Evolutionary conservation across 73 alveolate genomes (phyloP), one percentile per base, ranked within the genome.

Genomic region (Paramecium biaurelia): DNA sequence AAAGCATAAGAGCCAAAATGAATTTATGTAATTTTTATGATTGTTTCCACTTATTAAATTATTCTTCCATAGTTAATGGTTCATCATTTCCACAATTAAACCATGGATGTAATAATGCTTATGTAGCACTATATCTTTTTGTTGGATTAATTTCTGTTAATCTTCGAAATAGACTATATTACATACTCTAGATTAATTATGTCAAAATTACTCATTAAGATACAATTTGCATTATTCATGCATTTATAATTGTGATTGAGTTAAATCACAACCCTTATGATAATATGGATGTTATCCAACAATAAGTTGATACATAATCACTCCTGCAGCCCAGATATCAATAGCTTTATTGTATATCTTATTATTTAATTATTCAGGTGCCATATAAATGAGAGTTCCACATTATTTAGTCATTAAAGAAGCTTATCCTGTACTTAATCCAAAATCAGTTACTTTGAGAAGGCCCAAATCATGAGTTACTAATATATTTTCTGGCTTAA

Each of bases 51-150:
- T 28, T 14, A 8, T 12, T 1, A 43, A 89, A 63, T 68, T 57
- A 9, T 34, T 89, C 94, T 9, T 67, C 70, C 94, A 89, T 89
- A 8, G 58, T 70, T 11, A 70, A 43, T 6, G 94, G 94, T 30
- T 89, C 92, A 35, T 68, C 76, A 47, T 35, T 37, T 5, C 74
- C 57, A 7, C 42, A 21, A 21, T 95, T 93, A 57, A 95, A 85
- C 98, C 98, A 95, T 47, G 98, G 98, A 68, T 95, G 98, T 43
- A 42, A 63, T 18, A 95, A 85, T 6, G 95, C 96, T 58, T 89
- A 49, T 38, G 95, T 93, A 2, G 96, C 97, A 85, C 92, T 92
- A 82, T 93, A 95, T 76, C 98, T 89, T 68, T 92, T 86, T 6
- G 96, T 72, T 53, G 97, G 97, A 49, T 95, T 94, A 72, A 93